Conservation (phyloP, 106 monocot genomes). For the Dioscorea zingiberensis region DNA sequence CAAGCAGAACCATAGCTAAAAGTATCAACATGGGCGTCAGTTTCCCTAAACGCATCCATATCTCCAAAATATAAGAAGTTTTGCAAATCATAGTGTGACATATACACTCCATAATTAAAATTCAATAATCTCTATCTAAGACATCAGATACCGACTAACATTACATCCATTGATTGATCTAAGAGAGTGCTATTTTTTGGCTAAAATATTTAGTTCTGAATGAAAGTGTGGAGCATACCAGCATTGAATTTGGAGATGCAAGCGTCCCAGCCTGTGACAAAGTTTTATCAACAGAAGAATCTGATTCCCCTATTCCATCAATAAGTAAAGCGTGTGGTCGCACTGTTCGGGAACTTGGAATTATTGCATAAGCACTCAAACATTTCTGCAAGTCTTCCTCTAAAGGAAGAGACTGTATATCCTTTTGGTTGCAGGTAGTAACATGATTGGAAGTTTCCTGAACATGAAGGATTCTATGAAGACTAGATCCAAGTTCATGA, state of each 20-base stretch:
- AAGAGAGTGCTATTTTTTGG: no score
- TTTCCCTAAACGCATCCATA: no score
- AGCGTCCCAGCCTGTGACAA: conserved; percentile 3
- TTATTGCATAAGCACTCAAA: not conserved
- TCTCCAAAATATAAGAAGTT: no score
- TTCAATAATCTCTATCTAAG: no score
- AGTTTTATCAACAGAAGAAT: not conserved
- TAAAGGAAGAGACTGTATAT: conserved; percentile 2
- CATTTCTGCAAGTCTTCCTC: conserved; percentile 10
- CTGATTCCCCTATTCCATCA: conserved; percentile 7
- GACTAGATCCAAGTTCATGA: conserved; percentile 24
- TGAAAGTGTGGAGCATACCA: no score
- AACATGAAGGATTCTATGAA: conserved; percentile 17
- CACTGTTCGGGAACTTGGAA: not conserved
- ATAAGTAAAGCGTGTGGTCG: not conserved
- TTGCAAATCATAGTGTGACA: no score
- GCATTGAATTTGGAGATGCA: not conserved
- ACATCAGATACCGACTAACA: no score
- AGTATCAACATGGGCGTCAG: no score
- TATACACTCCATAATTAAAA: no score
- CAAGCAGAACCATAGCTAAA: no score
- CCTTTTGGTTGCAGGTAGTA: not conserved
- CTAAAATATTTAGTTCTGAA: no score
- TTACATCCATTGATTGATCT: no score
- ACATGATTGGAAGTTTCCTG: not conserved